Evolutionary conservation across 2,329 filamentous ascomycete genomes (phyloP), one percentile per base, ranked within the genome.

Genomic region (Diplodia seriata): DNA sequence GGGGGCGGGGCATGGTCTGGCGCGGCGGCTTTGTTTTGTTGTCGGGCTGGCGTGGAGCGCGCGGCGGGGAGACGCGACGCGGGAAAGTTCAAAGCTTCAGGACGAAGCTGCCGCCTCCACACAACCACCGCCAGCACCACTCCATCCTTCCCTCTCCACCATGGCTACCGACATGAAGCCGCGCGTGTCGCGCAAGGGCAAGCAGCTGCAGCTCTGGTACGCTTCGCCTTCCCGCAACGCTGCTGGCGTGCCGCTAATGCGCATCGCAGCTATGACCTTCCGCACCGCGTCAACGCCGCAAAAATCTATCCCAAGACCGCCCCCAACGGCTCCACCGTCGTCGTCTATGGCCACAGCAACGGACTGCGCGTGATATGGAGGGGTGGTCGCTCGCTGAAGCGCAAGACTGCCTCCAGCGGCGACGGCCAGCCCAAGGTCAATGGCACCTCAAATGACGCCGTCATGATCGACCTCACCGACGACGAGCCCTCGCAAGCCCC

Each of bases 281-380:
- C 85, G 15, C 84, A 87, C 74, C 85, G 86, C 72, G 81, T 87
- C 68, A 83, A 86, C 77, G 79, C 80, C 67, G 82, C 86, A 14
- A 82, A 83, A 74, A 80, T 85, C 70, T 90, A 90, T 73, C 87
- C 88, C 6, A 75, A 85, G 47, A 81, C 81, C 70, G 81, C 86
- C 23, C 84, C 86, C 26, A 89, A 89, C 76, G 86, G 86, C 74
- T 89, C 88, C 3, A 86, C 85, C 2, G 80, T 90, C 68, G 80
- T 89, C 54, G 73, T 90, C 14, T 89, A 87, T 71, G 88, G 85
- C 56, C 84, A 89, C 70, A 84, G 85, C 51, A 81, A 80, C 51
- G 88, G 88, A 5, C 72, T 90, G 26, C 83, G 84, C 68, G 77
- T 90, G 59, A 71, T 88, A 36, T 90, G 88, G 88, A 82, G 85